Evolutionary conservation across 495 filamentous ascomycete species (phyloP), one percentile per base, ranked within the genome.

Genomic region (Penicillium manginii): DNA sequence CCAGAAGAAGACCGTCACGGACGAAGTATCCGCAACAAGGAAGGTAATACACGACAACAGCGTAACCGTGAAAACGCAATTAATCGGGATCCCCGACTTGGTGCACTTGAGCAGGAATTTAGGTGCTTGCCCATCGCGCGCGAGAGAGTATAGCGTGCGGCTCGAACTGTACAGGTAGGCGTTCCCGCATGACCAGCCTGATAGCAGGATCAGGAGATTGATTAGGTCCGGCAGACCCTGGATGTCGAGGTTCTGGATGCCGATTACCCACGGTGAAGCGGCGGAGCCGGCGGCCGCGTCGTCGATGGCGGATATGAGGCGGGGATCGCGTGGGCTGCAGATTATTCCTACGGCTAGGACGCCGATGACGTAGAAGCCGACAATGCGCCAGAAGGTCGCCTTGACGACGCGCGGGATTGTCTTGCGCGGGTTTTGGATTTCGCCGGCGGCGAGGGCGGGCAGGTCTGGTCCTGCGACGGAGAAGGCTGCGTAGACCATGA

Each of bases 361-460:
- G 4, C 80, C 81, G 29, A 84, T 57, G 17, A 81, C 73, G 71
- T 93, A 96, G 78, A 96, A 94, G 70, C 93, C 83, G 45, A 87
- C 70, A 65, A 96, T 91, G 57, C 91, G 88, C 79, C 86, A 92
- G 74, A 96, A 93, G 32, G 89, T 89, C 69, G 90, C 86, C 54
- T 86, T 88, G 15, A 86, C 86, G 17, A 91, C 91, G 60, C 83
- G 81, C n/a, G 91, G 90, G 54, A 96, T 87, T 37, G 87, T 86
- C 61, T 82, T 82, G 48, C 86, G 78, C 2, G 91, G 91, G 69
- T 92, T 91, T 26, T 82, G 81, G 33, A 90, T 86, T 73, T 96
- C 91, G 58, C 89, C 90, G 31, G 89, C 91, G 0, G 91, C 90
- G n/a, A 96, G 82, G 54, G 86, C 87, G 31, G 90, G 84, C 50